Conservation (phyloP, 495 filamentous ascomycete species). For the Talaromyces liani region DNA sequence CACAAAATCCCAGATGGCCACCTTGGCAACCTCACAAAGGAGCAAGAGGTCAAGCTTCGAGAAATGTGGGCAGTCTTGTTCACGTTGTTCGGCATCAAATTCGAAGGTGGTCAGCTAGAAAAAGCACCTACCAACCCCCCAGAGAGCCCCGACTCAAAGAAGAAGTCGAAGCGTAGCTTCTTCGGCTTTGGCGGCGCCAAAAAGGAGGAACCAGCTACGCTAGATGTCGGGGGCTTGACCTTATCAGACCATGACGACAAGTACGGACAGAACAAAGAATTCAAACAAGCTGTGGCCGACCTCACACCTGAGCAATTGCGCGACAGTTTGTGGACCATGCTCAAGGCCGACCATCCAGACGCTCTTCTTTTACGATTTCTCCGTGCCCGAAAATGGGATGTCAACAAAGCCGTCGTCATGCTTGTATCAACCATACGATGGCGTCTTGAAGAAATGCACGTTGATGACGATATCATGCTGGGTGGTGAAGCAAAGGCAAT, state of each 20-base stretch:
- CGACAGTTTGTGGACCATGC: constrained; percentile 85
- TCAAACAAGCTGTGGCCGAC: constrained; percentile 67
- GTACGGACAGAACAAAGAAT: constrained; percentile 83
- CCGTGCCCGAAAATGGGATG: constrained; percentile 91
- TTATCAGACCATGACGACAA: constrained; percentile 72
- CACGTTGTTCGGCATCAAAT: constrained; percentile 66
- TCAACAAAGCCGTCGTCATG: constrained; percentile 91
- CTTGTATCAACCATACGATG: constrained; percentile 89
- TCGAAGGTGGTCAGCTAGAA: constrained; percentile 22
- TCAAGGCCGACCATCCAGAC: constrained; percentile 93
- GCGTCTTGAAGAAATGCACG: constrained; percentile 71
- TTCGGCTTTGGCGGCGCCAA: constrained; percentile 50
- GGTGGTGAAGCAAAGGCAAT: constrained; percentile 66
- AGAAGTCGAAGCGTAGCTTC: constrained; percentile 59
- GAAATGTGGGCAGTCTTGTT: constrained; percentile 77
- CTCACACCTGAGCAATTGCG: constrained; percentile 73
- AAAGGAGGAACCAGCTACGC: constrained; percentile 49
- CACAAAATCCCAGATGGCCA: constrained; percentile 57
- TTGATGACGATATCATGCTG: constrained; percentile 78
- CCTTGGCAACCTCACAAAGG: constrained; percentile 77
- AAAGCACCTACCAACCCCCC: constrained; percentile 19
- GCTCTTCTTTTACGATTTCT: constrained; percentile 81
- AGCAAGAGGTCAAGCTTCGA: constrained; percentile 81
- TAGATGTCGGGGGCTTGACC: constrained; percentile 25
- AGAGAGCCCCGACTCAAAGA: constrained; percentile 45